Conservation (phyloP, 352 stramenopile genomes). For the Pythium sukuiense region DNA sequence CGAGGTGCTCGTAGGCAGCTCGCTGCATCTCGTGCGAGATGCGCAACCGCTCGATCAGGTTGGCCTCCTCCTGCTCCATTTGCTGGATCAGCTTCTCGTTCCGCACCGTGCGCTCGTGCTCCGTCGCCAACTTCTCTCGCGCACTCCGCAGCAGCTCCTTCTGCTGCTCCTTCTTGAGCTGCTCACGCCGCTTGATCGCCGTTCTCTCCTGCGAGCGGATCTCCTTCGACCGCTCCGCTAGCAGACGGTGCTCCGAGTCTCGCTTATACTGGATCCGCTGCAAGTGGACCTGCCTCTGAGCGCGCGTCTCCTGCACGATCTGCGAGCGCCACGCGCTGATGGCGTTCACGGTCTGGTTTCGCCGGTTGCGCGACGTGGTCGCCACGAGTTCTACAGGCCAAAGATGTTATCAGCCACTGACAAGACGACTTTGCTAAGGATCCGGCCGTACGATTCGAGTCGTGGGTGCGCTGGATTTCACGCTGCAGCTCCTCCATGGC, state of each 20-base stretch:
- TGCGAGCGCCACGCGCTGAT: slow-evolving; percentile 47
- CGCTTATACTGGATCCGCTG: slow-evolving; percentile 45
- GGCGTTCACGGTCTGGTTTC: slow-evolving; percentile 42
- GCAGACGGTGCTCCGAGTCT: slow-evolving; percentile 38
- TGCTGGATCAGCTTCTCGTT: slow-evolving; percentile 64
- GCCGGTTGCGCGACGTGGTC: slow-evolving; percentile 38
- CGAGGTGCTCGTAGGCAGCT: slow-evolving; percentile 61
- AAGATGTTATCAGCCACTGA: too few relatives aligned
- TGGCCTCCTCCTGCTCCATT: slow-evolving; percentile 62
- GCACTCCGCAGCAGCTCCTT: slow-evolving; percentile 49
- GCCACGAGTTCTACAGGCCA: slow-evolving; percentile 26
- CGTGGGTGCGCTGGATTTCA: slow-evolving; percentile 50
- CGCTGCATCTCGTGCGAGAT: slow-evolving; percentile 68
- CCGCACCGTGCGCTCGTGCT: slow-evolving; percentile 51
- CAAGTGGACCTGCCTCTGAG: slow-evolving; percentile 44
- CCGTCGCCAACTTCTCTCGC: slow-evolving; percentile 45
- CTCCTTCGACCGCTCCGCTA: slow-evolving; percentile 47
- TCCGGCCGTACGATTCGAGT: slow-evolving; percentile 47
- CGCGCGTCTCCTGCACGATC: slow-evolving; percentile 51
- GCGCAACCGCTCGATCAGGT: slow-evolving; percentile 61
- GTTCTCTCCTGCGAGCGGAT: slow-evolving; percentile 53
- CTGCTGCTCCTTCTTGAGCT: slow-evolving; percentile 49
- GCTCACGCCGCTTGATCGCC: slow-evolving; percentile 41
- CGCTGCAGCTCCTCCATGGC: slow-evolving; percentile 50
- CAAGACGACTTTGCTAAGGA: too few relatives aligned